A percentile compares a stretch with the other conserved stretches of the same genome.
Conservation (phyloP, 108 stramenopile genomes). For the Mediolabrus comicus region DNA sequence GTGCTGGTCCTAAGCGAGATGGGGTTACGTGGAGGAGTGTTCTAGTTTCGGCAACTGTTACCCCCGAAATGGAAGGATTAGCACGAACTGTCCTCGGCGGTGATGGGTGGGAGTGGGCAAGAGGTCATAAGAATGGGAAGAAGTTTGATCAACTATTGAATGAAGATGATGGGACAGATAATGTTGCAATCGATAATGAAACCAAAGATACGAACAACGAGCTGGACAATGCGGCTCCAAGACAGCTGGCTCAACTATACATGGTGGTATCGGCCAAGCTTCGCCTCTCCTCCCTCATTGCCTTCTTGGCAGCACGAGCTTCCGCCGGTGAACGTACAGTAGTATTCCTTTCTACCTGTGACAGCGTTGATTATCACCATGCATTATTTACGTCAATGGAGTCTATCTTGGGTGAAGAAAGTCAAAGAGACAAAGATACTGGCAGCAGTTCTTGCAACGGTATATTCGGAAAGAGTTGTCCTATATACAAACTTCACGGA, state of each 20-base stretch:
- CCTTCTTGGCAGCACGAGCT: constrained; percentile 79
- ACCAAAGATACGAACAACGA: constrained; percentile 8
- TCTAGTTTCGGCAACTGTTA: constrained; percentile 99
- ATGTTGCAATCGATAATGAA: constrained; percentile 1
- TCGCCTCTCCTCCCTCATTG: constrained; percentile 81
- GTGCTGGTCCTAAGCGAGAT: constrained; percentile 76
- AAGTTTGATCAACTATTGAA: neutral
- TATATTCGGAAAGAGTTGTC: constrained; percentile 80
- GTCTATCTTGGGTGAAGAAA: constrained; percentile 93
- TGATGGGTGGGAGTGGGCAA: constrained; percentile 92
- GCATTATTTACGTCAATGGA: constrained; percentile 95
- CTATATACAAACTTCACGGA: constrained; percentile 95
- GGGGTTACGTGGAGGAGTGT: constrained; percentile 77
- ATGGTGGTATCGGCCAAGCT: constrained; percentile 90
- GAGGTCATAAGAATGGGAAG: constrained; percentile 22
- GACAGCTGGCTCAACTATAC: constrained; percentile 87
- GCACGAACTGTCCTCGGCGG: constrained; percentile 92
- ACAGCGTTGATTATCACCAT: constrained; percentile 92
- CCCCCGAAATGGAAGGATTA: constrained; percentile 96
- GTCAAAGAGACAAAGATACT: constrained; percentile 94
- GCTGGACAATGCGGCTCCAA: constrained; percentile 73
- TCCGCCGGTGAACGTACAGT: constrained; percentile 74
- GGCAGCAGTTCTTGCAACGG: constrained; percentile 90
- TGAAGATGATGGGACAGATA: constrained; percentile 2
- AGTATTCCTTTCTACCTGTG: constrained; percentile 94